A percentile compares a stretch with the other conserved stretches of the same genome.
Evolutionary conservation across 176 grass and related monocot species (phyloP).

Genomic region (Secale cereale): DNA sequence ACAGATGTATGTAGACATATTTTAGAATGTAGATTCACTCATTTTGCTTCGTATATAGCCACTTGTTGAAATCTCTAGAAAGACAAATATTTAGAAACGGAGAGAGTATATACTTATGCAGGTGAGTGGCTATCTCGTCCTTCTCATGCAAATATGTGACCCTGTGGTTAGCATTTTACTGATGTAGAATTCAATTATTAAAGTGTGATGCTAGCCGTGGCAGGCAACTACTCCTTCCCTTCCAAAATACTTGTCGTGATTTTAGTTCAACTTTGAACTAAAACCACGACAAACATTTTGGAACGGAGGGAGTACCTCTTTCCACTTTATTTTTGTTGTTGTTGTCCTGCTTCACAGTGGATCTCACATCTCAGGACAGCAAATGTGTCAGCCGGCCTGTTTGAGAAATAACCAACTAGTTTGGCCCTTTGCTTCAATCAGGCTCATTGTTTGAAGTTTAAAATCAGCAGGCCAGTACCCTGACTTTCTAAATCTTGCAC

Average conservation of each 20-base stretch:
- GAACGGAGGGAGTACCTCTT: too few relatives aligned
- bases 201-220: constrained; percentile 11
- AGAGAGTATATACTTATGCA: neutral
- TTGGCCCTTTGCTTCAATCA: constrained; percentile 49
- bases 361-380: constrained; percentile 32
- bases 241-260: too few relatives aligned
- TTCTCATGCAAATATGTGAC: neutral
- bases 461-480: constrained; percentile 3
- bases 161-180: constrained; percentile 16
- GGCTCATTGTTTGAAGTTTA: constrained; percentile 7
- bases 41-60: too few relatives aligned
- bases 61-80: too few relatives aligned
- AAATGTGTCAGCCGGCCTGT: constrained; percentile 38
- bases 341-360: constrained; percentile 33
- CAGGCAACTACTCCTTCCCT: too few relatives aligned
- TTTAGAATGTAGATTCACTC: too few relatives aligned
- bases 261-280: too few relatives aligned
- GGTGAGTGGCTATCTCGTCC: neutral
- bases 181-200: neutral
- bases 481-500: too few relatives aligned
- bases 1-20: too few relatives aligned
- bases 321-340: constrained; percentile 14
- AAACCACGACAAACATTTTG: too few relatives aligned
- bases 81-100: too few relatives aligned
- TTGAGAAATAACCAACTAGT: constrained; percentile 46